These are phyloP conservation scores for Pleurotus ostreatus DNA, from an alignment of 768 basidiomycete species.

Conservation along the genomic window DNA sequence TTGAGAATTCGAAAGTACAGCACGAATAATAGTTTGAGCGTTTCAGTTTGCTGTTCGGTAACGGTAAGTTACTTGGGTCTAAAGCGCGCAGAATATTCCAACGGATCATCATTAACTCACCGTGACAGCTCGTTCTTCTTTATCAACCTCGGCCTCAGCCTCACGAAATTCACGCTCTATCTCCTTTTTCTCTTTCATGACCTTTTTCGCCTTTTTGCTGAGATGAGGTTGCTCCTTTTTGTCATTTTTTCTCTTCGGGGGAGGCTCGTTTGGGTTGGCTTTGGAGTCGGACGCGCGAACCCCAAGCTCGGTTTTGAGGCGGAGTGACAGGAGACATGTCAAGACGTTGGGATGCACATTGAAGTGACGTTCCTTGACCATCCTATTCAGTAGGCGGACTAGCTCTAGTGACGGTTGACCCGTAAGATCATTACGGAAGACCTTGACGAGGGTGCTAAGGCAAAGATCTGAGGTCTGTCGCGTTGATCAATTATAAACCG, in stretches of 20 bases:
- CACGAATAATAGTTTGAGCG: conserved; percentile 93
- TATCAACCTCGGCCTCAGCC: conserved; percentile 91
- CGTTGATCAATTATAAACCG: conserved; percentile 13
- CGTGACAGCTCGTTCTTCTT: conserved; percentile 78
- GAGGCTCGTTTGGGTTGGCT: conserved; percentile 46
- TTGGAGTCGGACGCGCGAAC: conserved; percentile 73
- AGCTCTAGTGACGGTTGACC: conserved; percentile 82
- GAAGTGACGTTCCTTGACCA: conserved; percentile 92
- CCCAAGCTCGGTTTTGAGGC: conserved; percentile 81
- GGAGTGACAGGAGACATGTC: conserved; percentile 77
- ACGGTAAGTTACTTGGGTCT: conserved; percentile 1
- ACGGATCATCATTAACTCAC: conserved; percentile 43
- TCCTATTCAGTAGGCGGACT: conserved; percentile 88
- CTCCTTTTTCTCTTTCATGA: conserved; percentile 80
- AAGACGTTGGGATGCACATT: conserved; percentile 88
- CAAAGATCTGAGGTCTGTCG: conserved; percentile 81
- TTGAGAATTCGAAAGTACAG: conserved; percentile 97
- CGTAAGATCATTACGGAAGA: conserved; percentile 80
- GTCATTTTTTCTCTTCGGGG: conserved; percentile 46
- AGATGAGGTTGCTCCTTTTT: conserved; percentile 69
- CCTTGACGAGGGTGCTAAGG: conserved; percentile 71
- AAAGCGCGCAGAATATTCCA: conserved; percentile 10
- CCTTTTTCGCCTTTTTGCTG: conserved; percentile 90
- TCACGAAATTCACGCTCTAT: conserved; percentile 91
- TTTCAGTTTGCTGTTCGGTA: conserved; percentile 84